Base-by-base conservation (phyloP, 805 yeast species). In the Metschnikowia reukaufii region DNA sequence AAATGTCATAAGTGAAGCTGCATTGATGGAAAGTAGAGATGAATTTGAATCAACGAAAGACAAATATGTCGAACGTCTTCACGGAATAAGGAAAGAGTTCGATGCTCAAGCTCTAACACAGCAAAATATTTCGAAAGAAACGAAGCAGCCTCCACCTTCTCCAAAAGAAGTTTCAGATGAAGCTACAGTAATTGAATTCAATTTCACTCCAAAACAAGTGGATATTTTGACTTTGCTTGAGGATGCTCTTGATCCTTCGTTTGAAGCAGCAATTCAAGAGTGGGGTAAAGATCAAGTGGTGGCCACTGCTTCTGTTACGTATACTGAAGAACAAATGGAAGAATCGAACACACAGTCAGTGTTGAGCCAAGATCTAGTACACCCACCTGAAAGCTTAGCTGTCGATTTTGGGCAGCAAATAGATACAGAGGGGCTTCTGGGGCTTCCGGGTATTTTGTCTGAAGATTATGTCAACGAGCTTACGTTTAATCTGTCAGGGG, bases 1-100 rank as follows among this genome's bases (percentile, higher is more conserved):
- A 37, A 72, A 72, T 54, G 58, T 60, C 25, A 59, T 67, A 20
- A 59, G 66, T 30, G 76, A 72, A 35, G 44, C 51, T 12, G 60
- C 62, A 13, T 51, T 64, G 56, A 44, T 47, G 35, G 67, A 56
- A 34, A 52, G 58, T 15, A 61, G 55, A 20, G 53, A 50, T 18
- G 64, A 57, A 2, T 66, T 67, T 42, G 67, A 59, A 13, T 34
- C 51, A 15, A 58, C 58, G 13, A 62, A 62, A 10, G 57, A 55
- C 18, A 45, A 44, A 9, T 67, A 58, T 39, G 65, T 65, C 25
- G 52, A 25, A 31, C 61, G 52, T 18, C 61, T 63, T 27, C 54
- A 47, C 37, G 52, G 38, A 2, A 49, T 61, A 10, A 54, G 73
- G 15, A 47, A 46, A 13, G 57, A 47, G 9, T 50, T 68, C 33